phyloP scores from a whole-genome alignment of 305 asterid genomes.

The Euphrasia arctica region DNA sequence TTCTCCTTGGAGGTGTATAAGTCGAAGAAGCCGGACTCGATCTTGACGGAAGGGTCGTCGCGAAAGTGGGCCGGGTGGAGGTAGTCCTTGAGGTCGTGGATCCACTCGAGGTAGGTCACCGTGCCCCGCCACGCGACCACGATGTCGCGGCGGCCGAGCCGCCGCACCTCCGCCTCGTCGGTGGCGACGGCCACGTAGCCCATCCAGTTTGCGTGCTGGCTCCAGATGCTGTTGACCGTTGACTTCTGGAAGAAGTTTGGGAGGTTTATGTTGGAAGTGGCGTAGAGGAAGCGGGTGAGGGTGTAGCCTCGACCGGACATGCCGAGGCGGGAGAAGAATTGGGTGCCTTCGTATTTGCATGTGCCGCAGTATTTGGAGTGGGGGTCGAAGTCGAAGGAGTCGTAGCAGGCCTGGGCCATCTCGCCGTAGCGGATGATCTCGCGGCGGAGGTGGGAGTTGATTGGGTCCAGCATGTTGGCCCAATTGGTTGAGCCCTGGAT shows the following conservation, averaged over 20 bases:
- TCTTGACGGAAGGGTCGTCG: constrained; percentile 58
- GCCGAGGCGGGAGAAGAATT: constrained; percentile 49
- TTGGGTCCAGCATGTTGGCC: constrained; percentile 59
- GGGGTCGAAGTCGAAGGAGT: constrained; percentile 78
- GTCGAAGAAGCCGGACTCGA: constrained; percentile 77
- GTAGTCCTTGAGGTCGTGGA: constrained; percentile 70
- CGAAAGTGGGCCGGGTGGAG: constrained; percentile 70
- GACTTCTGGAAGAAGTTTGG: constrained; percentile 66
- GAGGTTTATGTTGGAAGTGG: constrained; percentile 71
- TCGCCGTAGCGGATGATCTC: constrained; percentile 71
- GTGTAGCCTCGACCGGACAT: constrained; percentile 57
- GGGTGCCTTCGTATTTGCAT: constrained; percentile 48
- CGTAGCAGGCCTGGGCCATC: constrained; percentile 73
- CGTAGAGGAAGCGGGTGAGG: constrained; percentile 52
- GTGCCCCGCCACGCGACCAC: constrained; percentile 79
- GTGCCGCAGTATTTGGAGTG: constrained; percentile 80
- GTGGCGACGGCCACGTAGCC: constrained; percentile 70
- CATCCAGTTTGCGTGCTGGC: constrained; percentile 85
- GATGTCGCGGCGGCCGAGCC: constrained; percentile 72
- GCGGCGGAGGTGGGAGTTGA: constrained; percentile 51
- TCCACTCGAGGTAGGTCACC: constrained; percentile 79
- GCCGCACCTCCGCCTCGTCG: constrained; percentile 48
- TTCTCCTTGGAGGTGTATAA: constrained; percentile 60
- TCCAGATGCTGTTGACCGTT: constrained; percentile 48
- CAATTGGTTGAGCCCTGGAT: constrained; percentile 54